A percentile compares a stretch with the other conserved stretches of the same genome.
These are phyloP conservation scores for Breynia disticha DNA, from an alignment of 441 rosid species.

Conservation along the genomic window DNA sequence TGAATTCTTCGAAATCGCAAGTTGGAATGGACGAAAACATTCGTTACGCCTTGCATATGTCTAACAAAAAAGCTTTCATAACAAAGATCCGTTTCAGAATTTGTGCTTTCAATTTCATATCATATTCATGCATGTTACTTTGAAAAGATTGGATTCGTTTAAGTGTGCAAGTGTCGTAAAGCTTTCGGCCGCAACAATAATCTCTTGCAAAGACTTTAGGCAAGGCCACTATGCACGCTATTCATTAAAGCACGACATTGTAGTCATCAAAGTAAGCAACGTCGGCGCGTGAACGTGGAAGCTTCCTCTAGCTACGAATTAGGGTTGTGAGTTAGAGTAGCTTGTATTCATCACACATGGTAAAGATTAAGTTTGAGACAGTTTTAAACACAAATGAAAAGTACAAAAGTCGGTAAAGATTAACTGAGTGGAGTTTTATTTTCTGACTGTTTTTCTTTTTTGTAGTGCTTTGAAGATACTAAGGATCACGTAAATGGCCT, in stretches of 20 bases:
- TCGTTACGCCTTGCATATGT: no score
- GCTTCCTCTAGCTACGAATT: neutral
- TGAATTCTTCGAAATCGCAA: neutral
- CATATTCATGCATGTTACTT: neutral
- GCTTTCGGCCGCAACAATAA: constrained; percentile 3
- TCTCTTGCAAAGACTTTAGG: neutral
- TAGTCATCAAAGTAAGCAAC: constrained; percentile 1
- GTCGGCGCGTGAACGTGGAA: constrained; percentile 3
- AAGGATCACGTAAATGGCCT: no score
- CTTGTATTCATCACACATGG: neutral
- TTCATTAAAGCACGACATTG: neutral
- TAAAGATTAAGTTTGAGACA: no score
- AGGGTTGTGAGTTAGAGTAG: constrained; percentile 2
- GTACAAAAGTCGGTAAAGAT: no score
- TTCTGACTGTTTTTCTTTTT: no score
- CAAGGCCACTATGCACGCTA: neutral
- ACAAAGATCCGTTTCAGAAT: no score
- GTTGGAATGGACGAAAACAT: no score
- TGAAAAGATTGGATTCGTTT: neutral
- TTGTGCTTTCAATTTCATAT: neutral
- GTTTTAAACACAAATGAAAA: no score
- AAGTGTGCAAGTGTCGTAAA: neutral
- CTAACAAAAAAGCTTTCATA: no score
- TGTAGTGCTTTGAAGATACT: no score
- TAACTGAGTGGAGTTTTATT: no score